Evolutionary conservation across 495 filamentous ascomycete species (phyloP).

Genomic region (Penicillium macrosclerotiorum): DNA sequence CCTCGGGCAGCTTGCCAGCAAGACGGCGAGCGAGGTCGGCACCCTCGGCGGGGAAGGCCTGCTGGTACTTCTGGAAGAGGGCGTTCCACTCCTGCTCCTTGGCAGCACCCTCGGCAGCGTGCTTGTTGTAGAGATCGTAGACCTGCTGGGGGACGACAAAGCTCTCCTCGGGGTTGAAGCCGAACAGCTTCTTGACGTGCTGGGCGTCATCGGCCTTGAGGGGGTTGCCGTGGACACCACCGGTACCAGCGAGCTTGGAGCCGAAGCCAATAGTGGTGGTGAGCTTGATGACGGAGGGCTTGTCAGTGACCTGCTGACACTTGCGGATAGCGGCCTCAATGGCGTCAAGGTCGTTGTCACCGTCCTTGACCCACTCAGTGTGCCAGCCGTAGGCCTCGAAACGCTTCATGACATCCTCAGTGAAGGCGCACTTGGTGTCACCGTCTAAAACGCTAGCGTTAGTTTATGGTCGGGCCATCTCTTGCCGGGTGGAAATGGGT

Average conservation of each 20-base stretch:
- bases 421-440: conserved; percentile 93
- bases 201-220: conserved; percentile 92
- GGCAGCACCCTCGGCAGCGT: conserved; percentile 78
- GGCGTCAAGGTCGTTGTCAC: conserved; percentile 82
- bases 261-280: conserved; percentile 98
- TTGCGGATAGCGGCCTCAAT: conserved; percentile 88
- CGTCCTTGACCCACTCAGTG: conserved; percentile 77
- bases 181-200: conserved; percentile 88
- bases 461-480: not conserved
- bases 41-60: conserved; percentile 70
- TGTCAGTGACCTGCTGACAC: conserved; percentile 85
- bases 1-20: conserved; percentile 82
- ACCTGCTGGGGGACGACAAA: conserved; percentile 95
- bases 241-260: conserved; percentile 88
- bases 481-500: not conserved
- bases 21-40: conserved; percentile 82
- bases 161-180: conserved; percentile 90
- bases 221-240: conserved; percentile 91
- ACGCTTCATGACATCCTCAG: conserved; percentile 92
- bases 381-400: conserved; percentile 99
- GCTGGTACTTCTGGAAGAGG: conserved; percentile 81
- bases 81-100: conserved; percentile 94
- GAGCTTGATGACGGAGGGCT: conserved; percentile 95
- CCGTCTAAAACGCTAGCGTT: conserved; percentile 58
- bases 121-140: conserved; percentile 85